These are phyloP conservation scores for Blastobotrys arbuscula DNA, from an alignment of 1,139 yeast species.

Conservation along the genomic window DNA sequence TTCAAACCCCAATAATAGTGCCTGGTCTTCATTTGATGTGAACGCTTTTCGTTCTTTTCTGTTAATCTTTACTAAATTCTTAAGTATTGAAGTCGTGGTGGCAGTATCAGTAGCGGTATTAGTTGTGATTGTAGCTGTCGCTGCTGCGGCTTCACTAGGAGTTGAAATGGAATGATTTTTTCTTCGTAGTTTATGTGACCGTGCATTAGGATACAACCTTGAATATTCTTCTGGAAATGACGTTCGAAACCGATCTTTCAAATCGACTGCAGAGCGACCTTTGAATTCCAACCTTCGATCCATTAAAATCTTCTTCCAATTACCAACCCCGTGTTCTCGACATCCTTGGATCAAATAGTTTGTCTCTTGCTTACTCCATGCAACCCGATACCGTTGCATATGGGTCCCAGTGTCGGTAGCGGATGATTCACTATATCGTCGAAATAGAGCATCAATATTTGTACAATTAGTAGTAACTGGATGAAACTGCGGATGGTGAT, in stretches of 20 bases:
- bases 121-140: too few species aligned
- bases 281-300: slow-evolving; percentile 38
- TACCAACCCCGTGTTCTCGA: slow-evolving; percentile 41
- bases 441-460: too few species aligned
- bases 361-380: slow-evolving; percentile 42
- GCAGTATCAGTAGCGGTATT: not conserved
- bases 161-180: not conserved
- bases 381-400: slow-evolving; percentile 30
- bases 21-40: slow-evolving; percentile 72
- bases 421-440: not conserved
- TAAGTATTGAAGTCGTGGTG: slow-evolving; percentile 11
- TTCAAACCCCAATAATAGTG: slow-evolving; percentile 59
- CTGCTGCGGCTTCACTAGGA: not conserved
- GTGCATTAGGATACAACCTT: slow-evolving; percentile 41
- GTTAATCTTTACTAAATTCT: slow-evolving; percentile 36
- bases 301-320: slow-evolving; percentile 42
- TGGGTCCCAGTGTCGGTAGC: not conserved
- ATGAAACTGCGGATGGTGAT: not conserved
- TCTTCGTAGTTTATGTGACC: slow-evolving; percentile 30
- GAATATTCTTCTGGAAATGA: slow-evolving; percentile 42
- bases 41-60: slow-evolving; percentile 41
- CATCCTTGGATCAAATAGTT: slow-evolving; percentile 40
- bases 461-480: not conserved
- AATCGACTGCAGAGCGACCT: slow-evolving; percentile 41
- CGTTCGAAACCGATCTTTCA: slow-evolving; percentile 40